phyloP scores from a whole-genome alignment of 2,329 filamentous ascomycete genomes.

The Helotiales sp. region DNA sequence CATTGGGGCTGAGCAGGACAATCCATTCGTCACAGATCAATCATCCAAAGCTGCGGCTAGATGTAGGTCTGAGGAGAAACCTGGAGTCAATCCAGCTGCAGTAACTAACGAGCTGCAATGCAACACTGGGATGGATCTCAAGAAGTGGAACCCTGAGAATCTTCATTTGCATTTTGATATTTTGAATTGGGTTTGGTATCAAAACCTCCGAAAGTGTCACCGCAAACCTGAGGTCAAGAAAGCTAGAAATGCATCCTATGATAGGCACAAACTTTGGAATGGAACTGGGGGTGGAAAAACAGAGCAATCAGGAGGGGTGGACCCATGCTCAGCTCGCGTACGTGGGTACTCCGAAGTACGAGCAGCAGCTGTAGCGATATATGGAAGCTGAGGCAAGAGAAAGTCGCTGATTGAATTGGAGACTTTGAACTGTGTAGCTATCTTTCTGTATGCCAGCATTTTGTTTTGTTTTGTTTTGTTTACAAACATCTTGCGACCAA shows the following conservation, averaged over 20 bases:
- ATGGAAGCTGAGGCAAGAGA: no score
- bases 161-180: background rate
- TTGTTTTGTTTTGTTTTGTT: no score
- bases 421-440: no score
- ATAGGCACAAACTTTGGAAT: background rate
- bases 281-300: background rate
- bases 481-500: no score
- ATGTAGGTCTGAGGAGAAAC: background rate
- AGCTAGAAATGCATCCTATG: background rate
- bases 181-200: background rate
- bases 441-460: no score
- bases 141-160: background rate
- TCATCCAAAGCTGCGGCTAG: background rate
- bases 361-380: no score
- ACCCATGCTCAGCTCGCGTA: background rate
- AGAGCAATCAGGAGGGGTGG: background rate
- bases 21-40: slow-evolving; percentile 3
- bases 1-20: slow-evolving; percentile 22
- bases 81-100: background rate
- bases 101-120: slow-evolving; percentile 4
- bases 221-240: background rate
- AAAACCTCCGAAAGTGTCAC: background rate
- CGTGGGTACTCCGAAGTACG: background rate
- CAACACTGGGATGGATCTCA: background rate
- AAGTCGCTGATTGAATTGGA: no score